phyloP scores from a whole-genome alignment of 225 moss, liverwort and hornwort genomes.

The Neckera pumila region DNA sequence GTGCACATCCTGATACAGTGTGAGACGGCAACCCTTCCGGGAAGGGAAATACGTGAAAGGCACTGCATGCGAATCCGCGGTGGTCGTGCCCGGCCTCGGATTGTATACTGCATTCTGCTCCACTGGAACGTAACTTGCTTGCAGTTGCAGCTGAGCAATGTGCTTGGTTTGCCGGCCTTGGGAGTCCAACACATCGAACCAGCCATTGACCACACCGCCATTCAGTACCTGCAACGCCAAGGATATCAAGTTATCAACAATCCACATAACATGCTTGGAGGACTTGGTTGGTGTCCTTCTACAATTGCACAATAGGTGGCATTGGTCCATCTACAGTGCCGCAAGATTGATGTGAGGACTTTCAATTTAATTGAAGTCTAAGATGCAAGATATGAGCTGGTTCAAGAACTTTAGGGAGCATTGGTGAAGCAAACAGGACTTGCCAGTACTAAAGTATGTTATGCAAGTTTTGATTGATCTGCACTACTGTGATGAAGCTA shows the following conservation, averaged over 20 bases:
- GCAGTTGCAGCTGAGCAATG: slow-evolving; percentile 49
- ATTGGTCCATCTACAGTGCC: background rate
- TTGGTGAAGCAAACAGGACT: background rate
- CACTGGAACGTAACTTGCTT: slow-evolving; percentile 51
- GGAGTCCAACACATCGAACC: slow-evolving; percentile 50
- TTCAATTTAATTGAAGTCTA: background rate
- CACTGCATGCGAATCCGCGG: slow-evolving; percentile 33
- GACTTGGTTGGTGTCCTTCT: background rate
- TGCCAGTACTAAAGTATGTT: background rate
- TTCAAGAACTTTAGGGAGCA: background rate
- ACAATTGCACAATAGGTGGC: background rate
- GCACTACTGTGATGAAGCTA: background rate
- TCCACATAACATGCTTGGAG: background rate
- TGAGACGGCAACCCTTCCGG: slow-evolving; percentile 54
- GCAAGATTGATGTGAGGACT: background rate
- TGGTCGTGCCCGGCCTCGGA: background rate
- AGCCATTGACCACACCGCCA: slow-evolving; percentile 48
- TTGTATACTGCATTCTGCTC: slow-evolving; percentile 39
- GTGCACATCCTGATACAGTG: slow-evolving; percentile 79
- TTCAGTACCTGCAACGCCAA: slow-evolving; percentile 1
- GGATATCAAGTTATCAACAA: background rate
- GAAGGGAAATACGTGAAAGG: slow-evolving; percentile 76
- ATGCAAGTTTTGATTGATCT: background rate
- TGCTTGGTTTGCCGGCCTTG: slow-evolving; percentile 44
- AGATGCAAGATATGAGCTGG: background rate